These are phyloP conservation scores for Lithospermum erythrorhizon DNA, from an alignment of 257 asterid genomes.

Conservation along the genomic window DNA sequence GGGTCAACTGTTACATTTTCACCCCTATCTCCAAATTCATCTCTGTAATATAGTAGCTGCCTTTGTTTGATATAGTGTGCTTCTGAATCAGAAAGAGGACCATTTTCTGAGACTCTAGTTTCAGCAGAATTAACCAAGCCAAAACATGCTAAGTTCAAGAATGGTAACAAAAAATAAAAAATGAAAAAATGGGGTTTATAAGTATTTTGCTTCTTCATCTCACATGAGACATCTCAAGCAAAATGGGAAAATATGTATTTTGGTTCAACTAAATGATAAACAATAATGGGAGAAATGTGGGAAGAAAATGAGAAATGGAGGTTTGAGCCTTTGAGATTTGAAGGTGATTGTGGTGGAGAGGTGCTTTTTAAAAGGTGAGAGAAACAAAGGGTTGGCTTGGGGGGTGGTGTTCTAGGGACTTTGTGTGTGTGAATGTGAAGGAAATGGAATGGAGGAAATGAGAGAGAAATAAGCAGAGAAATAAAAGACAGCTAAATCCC, in stretches of 20 bases:
- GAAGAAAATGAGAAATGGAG: conserved; percentile 13
- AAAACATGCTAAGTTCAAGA: conserved; percentile 7
- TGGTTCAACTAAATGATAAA: background rate
- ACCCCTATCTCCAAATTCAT: conserved; percentile 67
- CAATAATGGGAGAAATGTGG: conserved; percentile 5
- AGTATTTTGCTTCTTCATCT: conserved; percentile 46
- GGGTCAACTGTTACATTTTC: conserved; percentile 68
- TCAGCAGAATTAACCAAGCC: conserved; percentile 10
- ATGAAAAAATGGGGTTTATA: conserved; percentile 3
- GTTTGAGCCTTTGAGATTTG: background rate
- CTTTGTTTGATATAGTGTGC: conserved; percentile 43
- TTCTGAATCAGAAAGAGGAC: conserved; percentile 47
- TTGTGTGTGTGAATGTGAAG: background rate
- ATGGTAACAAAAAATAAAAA: conserved; percentile 12
- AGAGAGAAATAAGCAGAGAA: conserved; percentile 11
- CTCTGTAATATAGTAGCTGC: conserved; percentile 67
- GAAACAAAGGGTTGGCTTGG: background rate
- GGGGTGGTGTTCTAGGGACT: background rate
- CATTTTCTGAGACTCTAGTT: conserved; percentile 23
- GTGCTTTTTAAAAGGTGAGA: conserved; percentile 14
- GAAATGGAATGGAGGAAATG: conserved; percentile 1
- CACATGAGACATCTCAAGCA: conserved; percentile 61
- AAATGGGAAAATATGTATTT: conserved; percentile 22
- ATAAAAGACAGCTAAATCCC: conserved; percentile 72
- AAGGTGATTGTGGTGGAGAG: background rate